Conservation (phyloP, 768 basidiomycete genomes). For the Trichaptum fuscoviolaceum region DNA sequence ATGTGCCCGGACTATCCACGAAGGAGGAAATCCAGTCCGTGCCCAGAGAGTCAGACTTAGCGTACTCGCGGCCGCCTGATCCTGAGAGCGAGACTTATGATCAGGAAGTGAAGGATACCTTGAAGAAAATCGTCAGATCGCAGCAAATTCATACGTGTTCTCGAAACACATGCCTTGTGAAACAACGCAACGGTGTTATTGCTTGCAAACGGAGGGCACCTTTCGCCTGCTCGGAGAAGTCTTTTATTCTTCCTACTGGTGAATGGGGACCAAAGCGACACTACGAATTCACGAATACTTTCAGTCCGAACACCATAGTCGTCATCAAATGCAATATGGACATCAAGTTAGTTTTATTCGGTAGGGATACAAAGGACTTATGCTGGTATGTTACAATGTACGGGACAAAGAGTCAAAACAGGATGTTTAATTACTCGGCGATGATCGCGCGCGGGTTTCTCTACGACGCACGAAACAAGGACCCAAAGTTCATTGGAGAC, state of each 20-base stretch:
- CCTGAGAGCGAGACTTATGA: constrained; percentile 23
- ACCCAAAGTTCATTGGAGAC: constrained; percentile 2
- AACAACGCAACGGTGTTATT: constrained; percentile 12
- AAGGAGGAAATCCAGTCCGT: constrained; percentile 20
- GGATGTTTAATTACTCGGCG: constrained; percentile 30
- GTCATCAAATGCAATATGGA: constrained; percentile 35
- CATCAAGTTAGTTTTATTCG: constrained; percentile 34
- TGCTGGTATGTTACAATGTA: constrained; percentile 33
- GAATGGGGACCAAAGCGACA: constrained; percentile 14
- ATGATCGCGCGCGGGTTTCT: constrained; percentile 26
- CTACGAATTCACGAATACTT: constrained; percentile 17
- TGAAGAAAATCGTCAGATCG: constrained; percentile 21
- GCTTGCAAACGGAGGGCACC: constrained; percentile 30
- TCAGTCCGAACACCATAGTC: constrained; percentile 22
- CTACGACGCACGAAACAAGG: constrained; percentile 20
- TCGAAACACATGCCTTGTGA: constrained; percentile 16
- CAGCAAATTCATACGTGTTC: constrained; percentile 31
- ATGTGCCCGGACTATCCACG: constrained; percentile 21
- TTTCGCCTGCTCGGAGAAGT: constrained; percentile 10
- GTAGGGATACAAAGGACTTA: constrained; percentile 26
- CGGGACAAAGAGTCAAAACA: constrained; percentile 30
- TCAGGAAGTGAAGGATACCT: constrained; percentile 5
- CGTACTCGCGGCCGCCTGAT: constrained; percentile 30
- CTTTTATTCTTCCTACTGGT: constrained; percentile 15
- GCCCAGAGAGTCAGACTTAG: constrained; percentile 19